phyloP scores from a whole-genome alignment of 1,284 basidiomycete genomes.

The Trichosporon inkin region DNA sequence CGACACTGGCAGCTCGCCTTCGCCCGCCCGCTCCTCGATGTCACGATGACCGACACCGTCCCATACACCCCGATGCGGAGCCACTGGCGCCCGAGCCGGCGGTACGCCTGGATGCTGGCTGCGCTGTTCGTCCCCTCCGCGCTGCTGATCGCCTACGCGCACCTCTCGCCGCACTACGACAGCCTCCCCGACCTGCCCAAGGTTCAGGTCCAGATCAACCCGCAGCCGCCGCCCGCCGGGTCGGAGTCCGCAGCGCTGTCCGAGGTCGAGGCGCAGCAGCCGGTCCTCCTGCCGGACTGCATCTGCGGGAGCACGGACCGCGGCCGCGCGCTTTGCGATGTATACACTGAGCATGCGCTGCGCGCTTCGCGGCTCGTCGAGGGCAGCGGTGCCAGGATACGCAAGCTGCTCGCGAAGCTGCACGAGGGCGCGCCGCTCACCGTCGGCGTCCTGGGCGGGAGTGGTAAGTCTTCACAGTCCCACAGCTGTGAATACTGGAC shows the following conservation, averaged over 20 bases:
- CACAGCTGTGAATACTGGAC: too few relatives aligned
- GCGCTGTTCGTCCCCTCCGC: constrained; percentile 27
- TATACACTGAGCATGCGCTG: constrained; percentile 40
- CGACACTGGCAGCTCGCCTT: neutral
- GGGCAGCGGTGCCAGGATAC: constrained; percentile 39
- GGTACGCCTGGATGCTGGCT: constrained; percentile 25
- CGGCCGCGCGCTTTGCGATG: constrained; percentile 36
- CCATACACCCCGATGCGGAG: neutral
- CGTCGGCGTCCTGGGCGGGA: constrained; percentile 47
- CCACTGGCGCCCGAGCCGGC: neutral
- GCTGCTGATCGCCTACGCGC: constrained; percentile 35
- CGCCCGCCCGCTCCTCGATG: neutral
- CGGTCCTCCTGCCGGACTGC: constrained; percentile 18
- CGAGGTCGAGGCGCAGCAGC: neutral
- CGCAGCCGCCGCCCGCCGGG: neutral
- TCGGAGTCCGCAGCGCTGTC: too few relatives aligned
- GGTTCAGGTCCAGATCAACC: constrained; percentile 27
- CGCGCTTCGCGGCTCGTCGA: constrained; percentile 31
- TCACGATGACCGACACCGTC: neutral
- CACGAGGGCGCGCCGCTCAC: constrained; percentile 38
- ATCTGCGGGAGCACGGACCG: constrained; percentile 33
- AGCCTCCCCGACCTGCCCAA: constrained; percentile 30
- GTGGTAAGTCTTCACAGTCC: too few relatives aligned
- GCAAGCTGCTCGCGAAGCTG: constrained; percentile 35
- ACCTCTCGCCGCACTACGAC: constrained; percentile 36